Base-by-base conservation (phyloP, 108 stramenopile genomes). In the Nitzschia palea region DNA sequence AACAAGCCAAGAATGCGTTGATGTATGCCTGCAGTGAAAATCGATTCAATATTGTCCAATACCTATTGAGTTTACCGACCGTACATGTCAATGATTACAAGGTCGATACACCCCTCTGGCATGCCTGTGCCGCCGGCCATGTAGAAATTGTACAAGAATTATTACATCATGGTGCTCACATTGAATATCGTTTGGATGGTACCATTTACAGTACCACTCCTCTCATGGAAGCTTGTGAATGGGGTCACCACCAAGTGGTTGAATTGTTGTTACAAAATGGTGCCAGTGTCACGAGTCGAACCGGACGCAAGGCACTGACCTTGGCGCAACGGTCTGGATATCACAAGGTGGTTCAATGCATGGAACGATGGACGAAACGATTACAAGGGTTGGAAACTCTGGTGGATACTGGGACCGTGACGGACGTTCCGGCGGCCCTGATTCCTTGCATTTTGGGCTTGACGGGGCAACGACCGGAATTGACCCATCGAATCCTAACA, bases 31-130 rank as follows among this genome's bases (percentile, higher is more conserved):
- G 68, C 35, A 67, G 44, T 37, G 47, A 57, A 50, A 43, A 57
- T 68, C 55, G 18, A 29, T 23, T 44, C 18, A 15, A 55, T 43
- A 28, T 28, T 30, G 55, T 50, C 10, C 17, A 25, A 42, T 42
- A 29, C 35, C 20, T 54, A n/a, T 40, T 44, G 27, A 25, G 37
- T 40, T 40, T 40, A 10, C 10, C 37, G 37, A 40, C 6, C 6
- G 37, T 10, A 40, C 37, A 40, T 10, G 68, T 60, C 58, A 70
- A 70, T 59, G 58, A 23, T 36, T 60, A 70, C 44, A 48, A 51
- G n/a, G 58, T 70, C 25, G 68, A 70, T 60, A 44, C 68, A 23
- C 47, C 68, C n/a, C n/a, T 70, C 36, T 70, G 68, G 68, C 47
- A 70, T 34, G 57, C 68, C 0, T 44, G 52, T 4, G 68, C 68